A percentile compares a stretch with the other conserved stretches of the same genome.
These are phyloP conservation scores for Emergomyces orientalis DNA, from an alignment of 2,329 filamentous ascomycete species.

Conservation along the genomic window DNA sequence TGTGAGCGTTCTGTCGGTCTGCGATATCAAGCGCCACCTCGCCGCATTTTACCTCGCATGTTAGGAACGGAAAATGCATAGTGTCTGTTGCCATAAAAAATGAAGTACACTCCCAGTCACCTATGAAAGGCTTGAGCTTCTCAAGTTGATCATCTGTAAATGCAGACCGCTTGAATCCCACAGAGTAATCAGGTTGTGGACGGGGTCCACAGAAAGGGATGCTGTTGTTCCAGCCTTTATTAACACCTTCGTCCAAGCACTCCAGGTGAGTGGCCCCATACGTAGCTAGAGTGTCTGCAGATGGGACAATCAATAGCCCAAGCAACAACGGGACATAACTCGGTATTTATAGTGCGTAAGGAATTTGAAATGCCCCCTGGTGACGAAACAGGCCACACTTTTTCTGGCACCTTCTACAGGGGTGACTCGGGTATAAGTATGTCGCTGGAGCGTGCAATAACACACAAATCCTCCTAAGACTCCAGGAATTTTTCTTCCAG, in stretches of 20 bases:
- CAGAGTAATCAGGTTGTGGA: too few relatives aligned
- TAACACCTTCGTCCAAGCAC: conserved; percentile 26
- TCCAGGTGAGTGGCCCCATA: conserved; percentile 18
- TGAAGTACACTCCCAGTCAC: conserved; percentile 25
- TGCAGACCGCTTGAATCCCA: conserved; percentile 24
- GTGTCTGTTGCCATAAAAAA: conserved; percentile 39
- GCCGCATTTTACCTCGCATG: conserved; percentile 41
- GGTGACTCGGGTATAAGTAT: background rate
- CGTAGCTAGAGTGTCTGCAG: conserved; percentile 21
- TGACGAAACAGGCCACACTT: background rate
- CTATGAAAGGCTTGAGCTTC: conserved; percentile 32
- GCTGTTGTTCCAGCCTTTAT: conserved; percentile 26
- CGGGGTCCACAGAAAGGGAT: conserved; percentile 22
- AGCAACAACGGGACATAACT: conserved; percentile 9
- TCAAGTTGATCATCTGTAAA: conserved; percentile 37
- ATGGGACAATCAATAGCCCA: conserved; percentile 22
- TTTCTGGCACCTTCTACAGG: background rate
- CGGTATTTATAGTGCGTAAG: background rate
- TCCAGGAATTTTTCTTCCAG: background rate
- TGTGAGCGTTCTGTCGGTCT: conserved; percentile 23
- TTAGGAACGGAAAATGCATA: conserved; percentile 44
- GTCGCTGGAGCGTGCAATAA: background rate
- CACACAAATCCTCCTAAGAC: background rate
- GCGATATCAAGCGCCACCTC: conserved; percentile 24
- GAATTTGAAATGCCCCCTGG: background rate